Conservation (phyloP, 2,329 filamentous ascomycete species). For the Bertia moriformis region DNA sequence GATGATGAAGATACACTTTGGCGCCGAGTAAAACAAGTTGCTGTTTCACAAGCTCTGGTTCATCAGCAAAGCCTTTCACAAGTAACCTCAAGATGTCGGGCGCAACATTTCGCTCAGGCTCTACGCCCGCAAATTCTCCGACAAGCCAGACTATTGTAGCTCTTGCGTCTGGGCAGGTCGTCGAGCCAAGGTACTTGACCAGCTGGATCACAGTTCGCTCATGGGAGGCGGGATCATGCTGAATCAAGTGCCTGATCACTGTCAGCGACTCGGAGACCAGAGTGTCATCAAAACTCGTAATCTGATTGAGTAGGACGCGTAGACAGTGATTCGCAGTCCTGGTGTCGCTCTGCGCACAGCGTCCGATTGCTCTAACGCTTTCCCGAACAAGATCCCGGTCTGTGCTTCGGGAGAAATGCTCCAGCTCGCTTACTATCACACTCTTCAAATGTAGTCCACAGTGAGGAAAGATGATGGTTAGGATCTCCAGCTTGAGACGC, state of each 20-base stretch:
- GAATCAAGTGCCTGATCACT: conserved; percentile 88
- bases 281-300: conserved; percentile 74
- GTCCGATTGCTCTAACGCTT: conserved; percentile 80
- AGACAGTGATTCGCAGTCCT: conserved; percentile 66
- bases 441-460: conserved; percentile 63
- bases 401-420: conserved; percentile 69
- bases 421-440: conserved; percentile 78
- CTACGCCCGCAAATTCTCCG: conserved; percentile 74
- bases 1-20: conserved; percentile 87
- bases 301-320: conserved; percentile 68
- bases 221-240: conserved; percentile 72
- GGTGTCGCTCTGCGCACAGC: conserved; percentile 66
- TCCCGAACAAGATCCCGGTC: conserved; percentile 69
- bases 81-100: conserved; percentile 83
- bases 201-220: conserved; percentile 73
- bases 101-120: conserved; percentile 76
- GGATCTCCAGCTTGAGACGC: conserved; percentile 79
- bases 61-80: conserved; percentile 68
- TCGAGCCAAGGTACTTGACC: conserved; percentile 80
- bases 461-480: conserved; percentile 82
- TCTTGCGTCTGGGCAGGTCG: conserved; percentile 72
- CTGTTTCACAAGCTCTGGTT: conserved; percentile 73
- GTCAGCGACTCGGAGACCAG: conserved; percentile 86
- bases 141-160: conserved; percentile 97
- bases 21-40: conserved; percentile 86